Conservation (phyloP, 2,329 filamentous ascomycete genomes). For the Ascochyta fabae region DNA sequence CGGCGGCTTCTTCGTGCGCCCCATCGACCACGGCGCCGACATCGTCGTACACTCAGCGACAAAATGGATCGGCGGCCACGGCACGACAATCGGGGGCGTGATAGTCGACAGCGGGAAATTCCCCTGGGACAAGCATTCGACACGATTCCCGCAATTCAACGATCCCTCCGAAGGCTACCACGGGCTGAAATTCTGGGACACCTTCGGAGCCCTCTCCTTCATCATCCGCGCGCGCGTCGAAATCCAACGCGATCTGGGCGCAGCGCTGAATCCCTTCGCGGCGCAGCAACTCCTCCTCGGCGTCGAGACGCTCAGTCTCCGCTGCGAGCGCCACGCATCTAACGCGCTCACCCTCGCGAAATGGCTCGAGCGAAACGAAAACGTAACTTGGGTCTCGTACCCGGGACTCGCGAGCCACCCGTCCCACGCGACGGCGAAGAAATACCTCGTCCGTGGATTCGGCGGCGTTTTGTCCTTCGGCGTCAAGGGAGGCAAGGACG, state of each 20-base stretch:
- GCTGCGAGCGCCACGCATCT: slow-evolving; percentile 83
- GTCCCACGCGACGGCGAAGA: slow-evolving; percentile 81
- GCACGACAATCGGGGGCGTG: slow-evolving; percentile 87
- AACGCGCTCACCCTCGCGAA: slow-evolving; percentile 81
- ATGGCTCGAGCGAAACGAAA: slow-evolving; percentile 81
- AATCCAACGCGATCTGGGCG: slow-evolving; percentile 85
- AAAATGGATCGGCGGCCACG: slow-evolving; percentile 92
- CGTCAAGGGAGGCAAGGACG: slow-evolving; percentile 84
- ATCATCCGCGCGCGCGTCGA: slow-evolving; percentile 88
- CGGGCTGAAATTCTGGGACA: slow-evolving; percentile 92
- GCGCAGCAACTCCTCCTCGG: slow-evolving; percentile 92
- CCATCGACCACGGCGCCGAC: slow-evolving; percentile 89
- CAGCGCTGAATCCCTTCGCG: slow-evolving; percentile 84
- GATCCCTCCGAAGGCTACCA: slow-evolving; percentile 91
- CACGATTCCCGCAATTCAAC: slow-evolving; percentile 89
- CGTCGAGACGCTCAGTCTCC: slow-evolving; percentile 85
- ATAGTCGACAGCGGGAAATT: slow-evolving; percentile 91
- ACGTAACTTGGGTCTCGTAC: slow-evolving; percentile 94
- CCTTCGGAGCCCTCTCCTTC: slow-evolving; percentile 82
- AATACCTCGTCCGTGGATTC: slow-evolving; percentile 82
- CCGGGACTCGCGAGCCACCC: slow-evolving; percentile 84
- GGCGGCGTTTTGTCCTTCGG: slow-evolving; percentile 94
- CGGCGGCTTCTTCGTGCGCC: slow-evolving; percentile 84
- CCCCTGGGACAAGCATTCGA: slow-evolving; percentile 85
- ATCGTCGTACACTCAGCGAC: slow-evolving; percentile 94